Percentiles rank a stretch among this genome's conserved stretches.
phyloP scores from a whole-genome alignment of 306 rosid species.

The Albizia julibrissin region DNA sequence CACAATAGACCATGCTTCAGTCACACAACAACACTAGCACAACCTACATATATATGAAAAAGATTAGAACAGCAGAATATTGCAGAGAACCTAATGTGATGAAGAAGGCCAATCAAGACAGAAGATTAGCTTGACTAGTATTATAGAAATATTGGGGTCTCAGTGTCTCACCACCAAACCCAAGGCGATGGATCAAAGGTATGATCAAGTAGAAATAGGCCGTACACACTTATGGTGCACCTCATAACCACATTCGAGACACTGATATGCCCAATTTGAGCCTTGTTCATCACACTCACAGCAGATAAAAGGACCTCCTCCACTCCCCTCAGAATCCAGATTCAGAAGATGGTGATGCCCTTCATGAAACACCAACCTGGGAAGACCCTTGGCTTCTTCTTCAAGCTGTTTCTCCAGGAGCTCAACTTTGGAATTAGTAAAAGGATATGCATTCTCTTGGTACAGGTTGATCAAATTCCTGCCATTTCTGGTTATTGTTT shows the following conservation, averaged over 20 bases:
- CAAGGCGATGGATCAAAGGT: background rate
- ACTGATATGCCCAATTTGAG: conserved; percentile 88
- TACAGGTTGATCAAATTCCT: conserved; percentile 76
- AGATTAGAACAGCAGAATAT: background rate
- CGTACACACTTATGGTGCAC: conserved; percentile 78
- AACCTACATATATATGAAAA: background rate
- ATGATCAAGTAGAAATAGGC: background rate
- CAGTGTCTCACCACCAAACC: background rate
- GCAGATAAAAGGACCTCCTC: conserved; percentile 94
- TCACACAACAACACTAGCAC: background rate
- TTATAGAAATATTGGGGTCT: background rate
- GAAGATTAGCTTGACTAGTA: background rate
- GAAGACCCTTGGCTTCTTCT: conserved; percentile 75
- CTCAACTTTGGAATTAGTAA: conserved; percentile 64
- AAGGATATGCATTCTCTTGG: conserved; percentile 82
- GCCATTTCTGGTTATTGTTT: conserved; percentile 78
- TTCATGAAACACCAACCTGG: conserved; percentile 53
- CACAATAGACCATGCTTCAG: background rate
- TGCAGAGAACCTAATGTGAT: background rate
- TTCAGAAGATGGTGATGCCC: conserved; percentile 74
- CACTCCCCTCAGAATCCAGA: conserved; percentile 82
- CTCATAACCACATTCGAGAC: conserved; percentile 94
- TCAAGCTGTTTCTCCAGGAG: conserved; percentile 65
- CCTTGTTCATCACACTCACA: conserved; percentile 92
- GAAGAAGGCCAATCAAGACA: background rate